Percentiles rank a stretch among this genome's conserved stretches.
Evolutionary conservation across 441 rosid species (phyloP).

Genomic region (Adansonia grandidieri): DNA sequence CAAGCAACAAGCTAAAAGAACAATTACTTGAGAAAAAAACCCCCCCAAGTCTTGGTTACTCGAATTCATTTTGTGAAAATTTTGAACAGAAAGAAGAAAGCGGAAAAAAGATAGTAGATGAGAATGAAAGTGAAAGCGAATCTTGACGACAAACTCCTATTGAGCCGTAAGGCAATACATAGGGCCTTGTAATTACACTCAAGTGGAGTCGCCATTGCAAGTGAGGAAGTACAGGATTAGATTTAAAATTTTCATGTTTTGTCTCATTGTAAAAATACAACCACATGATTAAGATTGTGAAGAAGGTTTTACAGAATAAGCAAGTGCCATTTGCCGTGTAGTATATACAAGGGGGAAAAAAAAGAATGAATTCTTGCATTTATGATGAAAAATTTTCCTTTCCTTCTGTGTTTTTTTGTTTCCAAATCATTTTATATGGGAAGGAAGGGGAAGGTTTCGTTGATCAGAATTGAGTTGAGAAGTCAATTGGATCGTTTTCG

Average conservation of each 20-base stretch:
- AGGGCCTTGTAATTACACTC: slow-evolving; percentile 51
- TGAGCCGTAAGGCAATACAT: slow-evolving; percentile 63
- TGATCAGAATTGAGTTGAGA: slow-evolving; percentile 2
- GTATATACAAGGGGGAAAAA: slow-evolving; percentile 32
- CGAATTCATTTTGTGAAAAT: slow-evolving; percentile 43
- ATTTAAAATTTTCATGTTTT: slow-evolving; percentile 37
- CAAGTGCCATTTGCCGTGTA: slow-evolving; percentile 24
- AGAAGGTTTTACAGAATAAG: slow-evolving; percentile 73
- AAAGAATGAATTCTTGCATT: slow-evolving; percentile 16
- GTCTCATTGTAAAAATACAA: slow-evolving; percentile 38
- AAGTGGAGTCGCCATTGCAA: slow-evolving; percentile 34
- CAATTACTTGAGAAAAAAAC: slow-evolving; percentile 14
- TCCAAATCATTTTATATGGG: neutral
- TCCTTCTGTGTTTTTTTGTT: neutral
- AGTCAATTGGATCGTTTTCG: neutral
- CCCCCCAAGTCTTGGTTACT: slow-evolving; percentile 27
- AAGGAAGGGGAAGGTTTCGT: neutral
- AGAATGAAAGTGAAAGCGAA: slow-evolving; percentile 43
- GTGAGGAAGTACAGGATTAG: slow-evolving; percentile 40
- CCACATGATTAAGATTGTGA: slow-evolving; percentile 68
- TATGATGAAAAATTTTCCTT: neutral
- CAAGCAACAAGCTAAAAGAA: slow-evolving; percentile 58
- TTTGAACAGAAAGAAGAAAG: slow-evolving; percentile 53
- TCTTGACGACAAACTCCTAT: slow-evolving; percentile 42
- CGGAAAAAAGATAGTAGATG: slow-evolving; percentile 35